A percentile compares a stretch with the other conserved stretches of the same genome.
Evolutionary conservation across 1,284 basidiomycete genomes (phyloP).

Genomic region (Thelephora terrestris): DNA sequence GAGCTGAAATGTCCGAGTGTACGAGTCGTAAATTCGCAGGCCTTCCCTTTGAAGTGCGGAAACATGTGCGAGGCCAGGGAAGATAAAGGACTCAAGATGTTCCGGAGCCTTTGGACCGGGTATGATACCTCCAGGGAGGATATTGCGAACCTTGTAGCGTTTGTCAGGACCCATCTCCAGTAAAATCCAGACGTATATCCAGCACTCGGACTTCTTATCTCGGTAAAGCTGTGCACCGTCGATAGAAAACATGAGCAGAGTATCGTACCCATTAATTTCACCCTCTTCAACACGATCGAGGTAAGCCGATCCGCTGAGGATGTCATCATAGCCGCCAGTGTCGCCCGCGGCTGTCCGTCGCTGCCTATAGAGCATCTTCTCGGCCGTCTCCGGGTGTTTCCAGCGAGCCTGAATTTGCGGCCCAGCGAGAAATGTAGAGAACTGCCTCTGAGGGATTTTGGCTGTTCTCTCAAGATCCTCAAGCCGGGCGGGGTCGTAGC

Average conservation of each 20-base stretch:
- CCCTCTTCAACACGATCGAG: background rate
- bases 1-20: constrained; percentile 3
- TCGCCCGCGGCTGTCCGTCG: too few relatives aligned
- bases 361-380: too few relatives aligned
- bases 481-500: constrained; percentile 12
- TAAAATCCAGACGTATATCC: constrained; percentile 11
- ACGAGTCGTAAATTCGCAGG: constrained; percentile 17
- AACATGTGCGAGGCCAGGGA: too few relatives aligned
- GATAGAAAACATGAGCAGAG: constrained; percentile 3
- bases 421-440: constrained; percentile 15
- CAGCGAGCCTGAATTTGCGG: constrained; percentile 18
- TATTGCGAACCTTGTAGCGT: constrained; percentile 7
- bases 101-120: constrained; percentile 26
- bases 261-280: background rate
- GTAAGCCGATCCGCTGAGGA: constrained; percentile 4
- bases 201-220: constrained; percentile 9
- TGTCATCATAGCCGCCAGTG: too few relatives aligned
- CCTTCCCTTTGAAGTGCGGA: too few relatives aligned
- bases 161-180: constrained; percentile 1
- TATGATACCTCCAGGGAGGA: constrained; percentile 16
- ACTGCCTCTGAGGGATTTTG: too few relatives aligned
- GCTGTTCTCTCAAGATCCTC: background rate
- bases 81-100: constrained; percentile 28
- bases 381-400: too few relatives aligned
- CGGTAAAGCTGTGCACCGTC: background rate